A percentile compares a stretch with the other conserved stretches of the same genome.
phyloP scores from a whole-genome alignment of 371 early-diverging fungal genomes.

The Conidiobolus incongruus region DNA sequence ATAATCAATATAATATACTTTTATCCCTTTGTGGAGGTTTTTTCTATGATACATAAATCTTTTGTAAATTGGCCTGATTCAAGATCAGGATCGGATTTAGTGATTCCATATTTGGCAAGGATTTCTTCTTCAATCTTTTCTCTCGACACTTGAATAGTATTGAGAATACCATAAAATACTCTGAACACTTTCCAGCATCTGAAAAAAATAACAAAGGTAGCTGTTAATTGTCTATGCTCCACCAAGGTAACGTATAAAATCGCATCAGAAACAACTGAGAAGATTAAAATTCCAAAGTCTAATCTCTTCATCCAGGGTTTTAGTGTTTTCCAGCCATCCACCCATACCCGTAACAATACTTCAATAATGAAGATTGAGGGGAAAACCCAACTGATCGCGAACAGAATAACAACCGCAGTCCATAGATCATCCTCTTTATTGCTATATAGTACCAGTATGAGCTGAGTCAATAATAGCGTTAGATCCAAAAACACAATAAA shows the following conservation, averaged over 20 bases:
- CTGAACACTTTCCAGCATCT: not conserved
- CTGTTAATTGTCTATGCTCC: not conserved
- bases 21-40: too few species aligned
- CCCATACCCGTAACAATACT: not conserved
- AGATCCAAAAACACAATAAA: conserved; percentile 1
- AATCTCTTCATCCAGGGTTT: not conserved
- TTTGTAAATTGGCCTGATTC: too few species aligned
- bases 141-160: not conserved
- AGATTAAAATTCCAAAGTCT: not conserved
- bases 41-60: too few species aligned
- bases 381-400: not conserved
- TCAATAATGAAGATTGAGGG: not conserved
- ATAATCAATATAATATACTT: too few species aligned
- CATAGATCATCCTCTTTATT: not conserved
- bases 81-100: too few species aligned
- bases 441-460: not conserved
- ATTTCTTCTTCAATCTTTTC: too few species aligned
- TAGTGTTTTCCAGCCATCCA: not conserved
- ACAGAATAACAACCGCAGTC: not conserved
- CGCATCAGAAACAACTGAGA: not conserved
- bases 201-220: not conserved
- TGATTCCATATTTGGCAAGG: too few species aligned
- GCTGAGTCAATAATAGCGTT: not conserved
- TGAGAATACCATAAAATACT: not conserved
- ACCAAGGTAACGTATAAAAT: not conserved